These are phyloP conservation scores for Lepidopterella palustris DNA, from an alignment of 495 filamentous ascomycete genomes.

Conservation along the genomic window DNA sequence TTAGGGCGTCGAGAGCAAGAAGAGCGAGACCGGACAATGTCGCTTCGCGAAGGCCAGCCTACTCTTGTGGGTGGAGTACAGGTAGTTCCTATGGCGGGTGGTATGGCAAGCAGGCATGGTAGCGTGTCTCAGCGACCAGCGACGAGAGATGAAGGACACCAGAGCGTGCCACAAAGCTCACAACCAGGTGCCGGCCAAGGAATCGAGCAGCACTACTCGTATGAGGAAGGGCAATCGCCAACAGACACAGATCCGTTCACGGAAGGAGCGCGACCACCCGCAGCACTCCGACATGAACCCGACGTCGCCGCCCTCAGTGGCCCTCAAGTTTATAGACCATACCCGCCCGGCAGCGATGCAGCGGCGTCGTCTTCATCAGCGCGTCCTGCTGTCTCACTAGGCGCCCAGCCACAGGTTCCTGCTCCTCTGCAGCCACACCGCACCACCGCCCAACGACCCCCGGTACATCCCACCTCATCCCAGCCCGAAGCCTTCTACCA, in stretches of 20 bases:
- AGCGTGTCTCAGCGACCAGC: constrained; percentile 38
- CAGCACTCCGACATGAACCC: constrained; percentile 28
- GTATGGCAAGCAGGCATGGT: constrained; percentile 59
- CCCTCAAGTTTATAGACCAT: constrained; percentile 18
- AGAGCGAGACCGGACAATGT: constrained; percentile 83
- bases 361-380: constrained; percentile 8
- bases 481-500: constrained; percentile 41
- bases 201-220: constrained; percentile 39
- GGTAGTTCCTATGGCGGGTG: constrained; percentile 90
- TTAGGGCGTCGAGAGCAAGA: constrained; percentile 89
- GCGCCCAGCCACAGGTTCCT: constrained; percentile 15
- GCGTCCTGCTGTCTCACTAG: constrained; percentile 9
- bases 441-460: constrained; percentile 7
- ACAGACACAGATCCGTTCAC: constrained; percentile 57
- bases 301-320: constrained; percentile 21
- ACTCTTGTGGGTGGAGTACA: constrained; percentile 89
- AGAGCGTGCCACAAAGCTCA: not conserved
- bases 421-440: constrained; percentile 17
- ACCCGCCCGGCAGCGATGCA: constrained; percentile 6
- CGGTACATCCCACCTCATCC: constrained; percentile 14
- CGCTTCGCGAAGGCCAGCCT: constrained; percentile 78
- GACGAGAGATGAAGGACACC: constrained; percentile 32
- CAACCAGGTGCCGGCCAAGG: constrained; percentile 15
- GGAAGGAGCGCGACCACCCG: constrained; percentile 37
- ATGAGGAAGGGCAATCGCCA: constrained; percentile 39